A percentile compares a stretch with the other conserved stretches of the same genome.
Conservation (phyloP, 169 alveolate genomes). For the Plasmodium cynomolgi region DNA sequence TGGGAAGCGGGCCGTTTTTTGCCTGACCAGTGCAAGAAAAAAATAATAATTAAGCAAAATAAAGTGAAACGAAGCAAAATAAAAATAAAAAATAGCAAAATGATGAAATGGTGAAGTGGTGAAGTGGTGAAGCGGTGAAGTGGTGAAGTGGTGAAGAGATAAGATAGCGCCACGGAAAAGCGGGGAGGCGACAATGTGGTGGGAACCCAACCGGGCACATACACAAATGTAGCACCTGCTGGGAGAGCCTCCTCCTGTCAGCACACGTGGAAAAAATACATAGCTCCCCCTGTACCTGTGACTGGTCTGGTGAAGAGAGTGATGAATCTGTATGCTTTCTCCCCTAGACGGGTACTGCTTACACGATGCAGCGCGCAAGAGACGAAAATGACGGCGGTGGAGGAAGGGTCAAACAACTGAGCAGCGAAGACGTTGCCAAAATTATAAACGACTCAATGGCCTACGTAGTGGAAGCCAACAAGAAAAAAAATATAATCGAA, state of each 20-base stretch:
- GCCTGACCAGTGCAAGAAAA: neutral
- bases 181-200: neutral
- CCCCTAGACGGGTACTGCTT: neutral
- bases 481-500: slow-evolving; percentile 13
- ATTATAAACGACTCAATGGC: slow-evolving; percentile 28
- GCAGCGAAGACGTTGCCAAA: slow-evolving; percentile 28
- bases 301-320: neutral
- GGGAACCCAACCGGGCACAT: neutral
- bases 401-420: neutral
- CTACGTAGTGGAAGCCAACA: slow-evolving; percentile 33
- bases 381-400: neutral
- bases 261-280: neutral
- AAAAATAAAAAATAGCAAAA: neutral
- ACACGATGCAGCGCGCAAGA: neutral
- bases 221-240: neutral
- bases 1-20: neutral
- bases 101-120: too few species aligned
- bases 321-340: neutral
- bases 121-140: too few species aligned
- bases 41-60: neutral
- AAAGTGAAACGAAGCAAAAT: neutral
- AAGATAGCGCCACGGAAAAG: neutral
- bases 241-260: neutral
- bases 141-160: too few species aligned
- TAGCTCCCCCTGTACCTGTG: neutral